Evolutionary conservation across 495 filamentous ascomycete species (phyloP).

Genomic region (Amorphotheca resinae): DNA sequence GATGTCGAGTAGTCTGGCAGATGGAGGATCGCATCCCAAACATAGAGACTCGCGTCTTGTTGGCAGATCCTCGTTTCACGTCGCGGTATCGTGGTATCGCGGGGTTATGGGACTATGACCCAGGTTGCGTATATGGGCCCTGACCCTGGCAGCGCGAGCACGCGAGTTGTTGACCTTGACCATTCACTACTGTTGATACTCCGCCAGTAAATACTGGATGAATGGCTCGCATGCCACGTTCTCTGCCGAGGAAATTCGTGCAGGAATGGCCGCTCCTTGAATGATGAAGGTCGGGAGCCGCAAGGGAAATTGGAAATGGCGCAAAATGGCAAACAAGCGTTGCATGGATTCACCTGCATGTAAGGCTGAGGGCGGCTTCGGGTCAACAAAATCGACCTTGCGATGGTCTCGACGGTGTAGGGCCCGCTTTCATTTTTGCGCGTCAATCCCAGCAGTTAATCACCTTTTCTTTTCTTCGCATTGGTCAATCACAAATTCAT

Average conservation of each 20-base stretch:
- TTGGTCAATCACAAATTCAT: too few relatives aligned
- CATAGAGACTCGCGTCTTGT: conserved; percentile 12
- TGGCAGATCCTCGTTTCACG: conserved; percentile 17
- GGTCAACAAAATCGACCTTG: conserved; percentile 1
- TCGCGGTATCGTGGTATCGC: conserved; percentile 16
- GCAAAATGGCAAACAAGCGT: conserved; percentile 20
- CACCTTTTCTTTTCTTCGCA: background rate
- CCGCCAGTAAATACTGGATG: conserved; percentile 1
- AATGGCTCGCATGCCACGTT: conserved; percentile 9
- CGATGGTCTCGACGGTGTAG: background rate
- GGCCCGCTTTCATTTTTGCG: background rate
- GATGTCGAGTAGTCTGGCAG: conserved; percentile 13
- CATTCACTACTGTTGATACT: background rate
- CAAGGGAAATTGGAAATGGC: conserved; percentile 20
- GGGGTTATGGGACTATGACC: conserved; percentile 16
- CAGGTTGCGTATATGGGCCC: conserved; percentile 20
- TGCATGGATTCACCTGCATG: conserved; percentile 16
- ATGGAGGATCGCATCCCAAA: conserved; percentile 17
- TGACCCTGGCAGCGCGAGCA: conserved; percentile 10
- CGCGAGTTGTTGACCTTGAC: conserved; percentile 5
- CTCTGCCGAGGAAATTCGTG: conserved; percentile 4
- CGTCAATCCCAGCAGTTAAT: background rate
- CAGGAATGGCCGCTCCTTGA: too few relatives aligned
- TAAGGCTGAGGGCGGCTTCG: conserved; percentile 14
- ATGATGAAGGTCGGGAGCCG: conserved; percentile 6